Evolutionary conservation across 208 protist genomes (phyloP).

Genomic region (Acanthamoeba divionensis): DNA sequence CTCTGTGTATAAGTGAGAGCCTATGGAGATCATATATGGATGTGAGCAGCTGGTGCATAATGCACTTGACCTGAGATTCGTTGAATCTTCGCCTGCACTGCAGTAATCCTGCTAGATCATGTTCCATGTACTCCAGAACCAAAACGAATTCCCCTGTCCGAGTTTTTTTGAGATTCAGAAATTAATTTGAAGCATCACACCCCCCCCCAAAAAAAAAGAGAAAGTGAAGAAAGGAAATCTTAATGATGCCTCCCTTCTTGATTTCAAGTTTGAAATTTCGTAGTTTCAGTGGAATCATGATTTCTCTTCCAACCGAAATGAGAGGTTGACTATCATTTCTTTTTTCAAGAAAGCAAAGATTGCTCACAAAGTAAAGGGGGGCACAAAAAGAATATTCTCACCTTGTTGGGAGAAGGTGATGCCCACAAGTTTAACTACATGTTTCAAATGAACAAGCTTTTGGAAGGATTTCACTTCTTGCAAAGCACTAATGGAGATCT

Average conservation of each 20-base stretch:
- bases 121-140: constrained; percentile 87
- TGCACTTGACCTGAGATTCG: constrained; percentile 79
- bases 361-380: background rate
- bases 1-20: constrained; percentile 80
- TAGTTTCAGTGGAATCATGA: no score
- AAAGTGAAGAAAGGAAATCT: background rate
- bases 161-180: no score
- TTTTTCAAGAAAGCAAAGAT: no score
- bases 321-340: no score
- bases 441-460: background rate
- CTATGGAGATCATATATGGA: constrained; percentile 75
- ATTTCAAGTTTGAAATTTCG: no score
- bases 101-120: constrained; percentile 84
- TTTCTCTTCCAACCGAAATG: no score
- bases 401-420: background rate
- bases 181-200: no score
- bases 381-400: background rate
- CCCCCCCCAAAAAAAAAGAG: background rate
- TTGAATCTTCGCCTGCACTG: constrained; percentile 66
- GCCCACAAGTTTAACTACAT: constrained; percentile 8
- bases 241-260: no score
- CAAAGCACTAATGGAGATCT: constrained; percentile 24
- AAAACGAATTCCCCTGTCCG: constrained; percentile 54
- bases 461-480: constrained; percentile 46
- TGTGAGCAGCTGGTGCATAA: constrained; percentile 79